These are phyloP conservation scores for Diospyros lotus DNA, from an alignment of 148 eudicot species.

Conservation along the genomic window DNA sequence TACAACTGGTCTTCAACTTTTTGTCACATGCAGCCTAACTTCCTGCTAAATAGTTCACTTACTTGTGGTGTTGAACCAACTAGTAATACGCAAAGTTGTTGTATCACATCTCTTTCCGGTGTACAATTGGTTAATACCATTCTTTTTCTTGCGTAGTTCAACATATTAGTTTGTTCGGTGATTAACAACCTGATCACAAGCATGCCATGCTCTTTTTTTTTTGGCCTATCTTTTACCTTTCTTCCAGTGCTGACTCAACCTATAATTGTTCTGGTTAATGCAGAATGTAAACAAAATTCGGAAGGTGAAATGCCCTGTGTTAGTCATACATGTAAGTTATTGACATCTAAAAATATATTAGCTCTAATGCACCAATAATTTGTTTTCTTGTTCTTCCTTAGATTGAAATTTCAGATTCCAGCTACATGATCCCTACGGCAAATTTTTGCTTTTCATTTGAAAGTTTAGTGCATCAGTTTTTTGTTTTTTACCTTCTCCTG, in stretches of 20 bases:
- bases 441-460: too few species aligned
- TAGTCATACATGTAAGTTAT: conserved; percentile 93
- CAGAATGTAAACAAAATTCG: conserved; percentile 94
- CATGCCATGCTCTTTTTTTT: not conserved
- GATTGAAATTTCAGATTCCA: not conserved
- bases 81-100: too few species aligned
- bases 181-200: not conserved
- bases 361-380: not conserved
- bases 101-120: not conserved
- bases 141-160: not conserved
- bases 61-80: too few species aligned
- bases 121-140: not conserved
- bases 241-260: conserved; percentile 7
- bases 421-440: not conserved
- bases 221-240: not conserved
- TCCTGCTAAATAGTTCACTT: too few species aligned
- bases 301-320: conserved; percentile 91
- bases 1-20: too few species aligned
- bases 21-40: too few species aligned
- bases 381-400: not conserved
- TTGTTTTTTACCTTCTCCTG: too few species aligned
- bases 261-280: conserved; percentile 23
- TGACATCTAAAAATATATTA: not conserved
- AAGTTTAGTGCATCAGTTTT: too few species aligned
- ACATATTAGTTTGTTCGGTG: not conserved